Base-by-base conservation (phyloP, 345 rosid genomes). In the Raphanus sativus region DNA sequence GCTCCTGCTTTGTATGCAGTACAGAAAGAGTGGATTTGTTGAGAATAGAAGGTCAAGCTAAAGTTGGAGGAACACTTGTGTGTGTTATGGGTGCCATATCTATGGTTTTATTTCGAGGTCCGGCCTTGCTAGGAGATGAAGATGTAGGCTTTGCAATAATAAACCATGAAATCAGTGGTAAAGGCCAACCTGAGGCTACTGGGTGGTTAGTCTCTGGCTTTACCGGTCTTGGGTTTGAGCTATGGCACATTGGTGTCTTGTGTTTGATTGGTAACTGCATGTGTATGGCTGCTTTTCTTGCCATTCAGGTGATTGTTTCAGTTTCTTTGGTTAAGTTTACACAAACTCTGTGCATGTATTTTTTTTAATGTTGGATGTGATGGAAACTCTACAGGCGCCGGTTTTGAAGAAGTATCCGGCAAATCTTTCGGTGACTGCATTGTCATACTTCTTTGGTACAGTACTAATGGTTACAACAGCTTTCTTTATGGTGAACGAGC, bases 181-280 rank as follows among this genome's bases (percentile, higher is more conserved):
- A 86, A 85, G 89, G 91, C 78, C 99, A 90, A 83, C 97, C 91
- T 6, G 97, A 92, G 79, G 91, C 92, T 50, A 61, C 83, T 42
- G 92, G 92, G 38, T 92, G 94, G 99, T 72, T 92, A 73, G 62
- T 91, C 81, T 73, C 90, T 74, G 79, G 81, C 77, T 84, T 90
- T 70, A 62, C 86, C 5, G 84, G 81, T 65, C 67, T 88, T 73
- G 96, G 96, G 36, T 75, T 95, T 59, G 96, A 89, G 55, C 81
- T 75, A 48, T 89, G 92, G 91, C 94, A 95, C 81, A 81, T 95
- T 33, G 99, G 99, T 70, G 98, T 92, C 79, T 80, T 92, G 68
- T 95, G 99, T 83, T 84, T 95, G 79, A 83, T 95, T 13, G 99
- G 99, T 55, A 95, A 95, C 86, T 95, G 99, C 77, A 86, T 92